These are phyloP conservation scores for Penicillium aurantiogriseum DNA, from an alignment of 2,329 filamentous ascomycete genomes.

Conservation along the genomic window DNA sequence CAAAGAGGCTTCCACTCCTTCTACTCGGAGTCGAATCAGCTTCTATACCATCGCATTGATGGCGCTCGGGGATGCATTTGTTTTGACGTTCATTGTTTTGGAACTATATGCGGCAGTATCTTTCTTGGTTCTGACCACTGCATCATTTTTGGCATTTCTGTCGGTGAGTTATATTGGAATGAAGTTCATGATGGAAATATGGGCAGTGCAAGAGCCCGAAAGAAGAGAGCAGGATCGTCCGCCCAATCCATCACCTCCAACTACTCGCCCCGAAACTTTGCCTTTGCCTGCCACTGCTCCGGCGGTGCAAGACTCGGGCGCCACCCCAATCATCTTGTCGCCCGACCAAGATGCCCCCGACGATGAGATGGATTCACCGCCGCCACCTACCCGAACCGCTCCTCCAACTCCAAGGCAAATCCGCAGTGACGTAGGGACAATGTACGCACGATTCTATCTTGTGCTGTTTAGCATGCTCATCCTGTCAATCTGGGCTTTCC, in stretches of 20 bases:
- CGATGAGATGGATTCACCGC: slow-evolving; percentile 35
- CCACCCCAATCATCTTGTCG: slow-evolving; percentile 58
- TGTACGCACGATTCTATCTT: slow-evolving; percentile 64
- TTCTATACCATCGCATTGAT: slow-evolving; percentile 64
- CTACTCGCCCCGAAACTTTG: slow-evolving; percentile 38
- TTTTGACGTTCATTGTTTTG: slow-evolving; percentile 55
- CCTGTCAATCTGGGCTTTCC: slow-evolving; percentile 58
- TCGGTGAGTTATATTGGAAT: slow-evolving; percentile 63
- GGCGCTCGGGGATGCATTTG: slow-evolving; percentile 60
- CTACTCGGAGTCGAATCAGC: slow-evolving; percentile 62
- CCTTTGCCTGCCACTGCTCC: slow-evolving; percentile 53
- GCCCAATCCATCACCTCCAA: slow-evolving; percentile 24
- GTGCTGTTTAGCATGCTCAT: slow-evolving; percentile 58
- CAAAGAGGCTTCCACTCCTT: slow-evolving; percentile 64
- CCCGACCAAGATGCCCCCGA: slow-evolving; percentile 56
- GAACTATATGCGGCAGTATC: slow-evolving; percentile 56
- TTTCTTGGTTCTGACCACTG: slow-evolving; percentile 55
- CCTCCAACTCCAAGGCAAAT: slow-evolving; percentile 36
- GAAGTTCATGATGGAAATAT: slow-evolving; percentile 66
- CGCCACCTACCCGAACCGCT: slow-evolving; percentile 32
- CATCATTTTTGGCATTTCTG: slow-evolving; percentile 59
- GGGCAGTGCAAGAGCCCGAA: slow-evolving; percentile 57
- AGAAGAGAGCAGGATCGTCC: slow-evolving; percentile 37
- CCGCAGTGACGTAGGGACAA: slow-evolving; percentile 53
- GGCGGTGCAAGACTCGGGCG: slow-evolving; percentile 46